Evolutionary conservation across 2,329 filamentous ascomycete species (phyloP), one percentile per base, ranked within the genome.

Genomic region (Cladosporium oxysporum): DNA sequence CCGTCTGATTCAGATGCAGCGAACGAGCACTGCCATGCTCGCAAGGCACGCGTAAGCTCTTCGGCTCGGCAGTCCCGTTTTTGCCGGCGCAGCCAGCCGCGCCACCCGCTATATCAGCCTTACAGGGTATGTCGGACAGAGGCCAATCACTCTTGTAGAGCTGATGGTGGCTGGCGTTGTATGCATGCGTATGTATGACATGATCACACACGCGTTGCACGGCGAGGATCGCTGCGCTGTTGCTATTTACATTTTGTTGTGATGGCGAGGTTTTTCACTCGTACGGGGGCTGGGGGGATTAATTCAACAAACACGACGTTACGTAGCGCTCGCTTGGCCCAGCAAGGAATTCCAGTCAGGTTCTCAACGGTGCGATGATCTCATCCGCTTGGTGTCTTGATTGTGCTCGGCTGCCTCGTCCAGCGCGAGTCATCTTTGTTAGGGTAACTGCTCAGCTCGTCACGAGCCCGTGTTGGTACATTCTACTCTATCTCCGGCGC

Each of bases 41-140:
- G 16, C 49, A 52, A 35, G 31, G 21, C 16, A 58, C 55, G 41
- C 55, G 55, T 41, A 58, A 58, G 55, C 55, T 58, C 55, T 41
- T 21, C 29, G 55, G 55, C n/a, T 37, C 55, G 55, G 55, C n/a
- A 58, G 29, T 55, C 28, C 52, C 52, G 52, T 26, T 18, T 35
- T 35, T 35, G 55, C 55, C 55, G 55, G 31, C 21, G 55, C 55
- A 58, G 31, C 28, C 50, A 53, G 18, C 50, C 50, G 50, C 50
- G 50, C 50, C 52, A 55, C 52, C 52, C 52, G 52, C 28, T 31
- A 35, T 58, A 35, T 58, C 55, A 58, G 55, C 55, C 55, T 41
- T 58, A 58, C 55, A 58, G 55, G 55, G 52, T 33, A 58, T 29
- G 37, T 59, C 37, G 57, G 31, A 31, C 37, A 47, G 41, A 26